Evolutionary conservation across 1,284 basidiomycete species (phyloP).

Genomic region (Cryptococcus wingfieldii): DNA sequence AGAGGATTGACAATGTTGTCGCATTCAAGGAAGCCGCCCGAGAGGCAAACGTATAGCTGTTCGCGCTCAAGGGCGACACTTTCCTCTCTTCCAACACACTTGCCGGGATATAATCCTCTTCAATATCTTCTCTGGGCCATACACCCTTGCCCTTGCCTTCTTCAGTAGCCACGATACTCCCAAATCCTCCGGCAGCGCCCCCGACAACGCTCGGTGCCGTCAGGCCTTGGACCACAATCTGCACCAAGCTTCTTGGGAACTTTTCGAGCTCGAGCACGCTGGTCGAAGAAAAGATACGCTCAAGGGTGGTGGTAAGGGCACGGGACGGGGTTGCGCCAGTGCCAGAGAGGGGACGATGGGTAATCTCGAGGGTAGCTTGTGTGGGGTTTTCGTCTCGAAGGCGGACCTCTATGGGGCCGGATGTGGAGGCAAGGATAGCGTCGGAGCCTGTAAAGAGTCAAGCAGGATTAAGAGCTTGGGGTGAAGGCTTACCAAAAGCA

Average conservation of each 20-base stretch:
- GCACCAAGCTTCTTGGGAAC: slow-evolving; percentile 58
- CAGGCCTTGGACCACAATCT: slow-evolving; percentile 59
- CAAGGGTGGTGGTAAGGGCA: slow-evolving; percentile 41
- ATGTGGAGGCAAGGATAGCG: slow-evolving; percentile 49
- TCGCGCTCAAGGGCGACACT: slow-evolving; percentile 3
- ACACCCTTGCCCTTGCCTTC: slow-evolving; percentile 1
- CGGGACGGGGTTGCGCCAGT: slow-evolving; percentile 47
- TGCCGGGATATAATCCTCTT: not conserved
- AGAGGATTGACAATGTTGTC: slow-evolving; percentile 82
- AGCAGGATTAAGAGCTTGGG: no score
- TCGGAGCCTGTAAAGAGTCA: slow-evolving; percentile 37
- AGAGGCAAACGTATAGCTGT: slow-evolving; percentile 28
- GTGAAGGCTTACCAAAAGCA: slow-evolving; percentile 39
- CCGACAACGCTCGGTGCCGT: slow-evolving; percentile 41
- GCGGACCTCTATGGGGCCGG: slow-evolving; percentile 55
- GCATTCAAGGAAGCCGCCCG: slow-evolving; percentile 83
- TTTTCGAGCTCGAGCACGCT: slow-evolving; percentile 51
- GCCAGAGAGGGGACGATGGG: slow-evolving; percentile 52
- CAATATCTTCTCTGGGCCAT: slow-evolving; percentile 10
- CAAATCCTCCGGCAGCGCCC: slow-evolving; percentile 1
- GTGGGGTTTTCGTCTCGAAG: slow-evolving; percentile 54
- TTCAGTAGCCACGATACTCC: not conserved
- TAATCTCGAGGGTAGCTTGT: slow-evolving; percentile 53
- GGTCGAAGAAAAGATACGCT: slow-evolving; percentile 29
- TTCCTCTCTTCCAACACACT: not conserved